phyloP scores from a whole-genome alignment of 345 rosid species.

The Nephelium lappaceum region DNA sequence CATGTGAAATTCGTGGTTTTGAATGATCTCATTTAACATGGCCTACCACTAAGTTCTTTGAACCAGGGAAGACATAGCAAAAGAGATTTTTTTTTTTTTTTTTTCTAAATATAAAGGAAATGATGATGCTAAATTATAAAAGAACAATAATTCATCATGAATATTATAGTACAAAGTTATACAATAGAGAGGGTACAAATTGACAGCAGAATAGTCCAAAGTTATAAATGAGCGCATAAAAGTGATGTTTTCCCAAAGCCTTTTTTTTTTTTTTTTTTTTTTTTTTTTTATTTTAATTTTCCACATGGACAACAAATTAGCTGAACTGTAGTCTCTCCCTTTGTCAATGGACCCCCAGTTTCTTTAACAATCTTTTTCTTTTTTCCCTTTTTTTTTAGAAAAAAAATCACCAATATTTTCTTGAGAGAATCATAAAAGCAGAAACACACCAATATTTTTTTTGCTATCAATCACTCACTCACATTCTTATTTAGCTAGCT shows the following conservation, averaged over 20 bases:
- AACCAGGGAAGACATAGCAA: not conserved
- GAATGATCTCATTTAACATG: not conserved
- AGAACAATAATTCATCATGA: not conserved
- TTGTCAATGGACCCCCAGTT: conserved; percentile 30
- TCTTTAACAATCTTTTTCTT: conserved; percentile 21
- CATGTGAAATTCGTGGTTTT: conserved; percentile 19
- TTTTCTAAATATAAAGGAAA: not conserved
- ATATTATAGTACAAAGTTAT: not conserved
- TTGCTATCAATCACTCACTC: conserved; percentile 31
- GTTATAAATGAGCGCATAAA: not conserved
- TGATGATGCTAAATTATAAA: conserved; percentile 4
- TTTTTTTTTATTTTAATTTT: not conserved
- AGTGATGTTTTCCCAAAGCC: not conserved
- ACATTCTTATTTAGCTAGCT: conserved; percentile 26
- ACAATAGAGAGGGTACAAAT: not conserved
- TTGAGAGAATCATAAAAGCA: conserved; percentile 31
- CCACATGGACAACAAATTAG: conserved; percentile 39
- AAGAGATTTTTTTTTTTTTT: not conserved
- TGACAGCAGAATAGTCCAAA: conserved; percentile 17
- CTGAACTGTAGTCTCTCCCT: conserved; percentile 28
- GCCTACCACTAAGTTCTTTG: not conserved
- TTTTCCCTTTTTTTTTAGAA: not conserved
- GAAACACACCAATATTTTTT: conserved; percentile 28
- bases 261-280: not conserved
- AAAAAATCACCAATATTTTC: not conserved